Conservation (phyloP, 2,329 filamentous ascomycete species). For the Penicillium janthinellum region DNA sequence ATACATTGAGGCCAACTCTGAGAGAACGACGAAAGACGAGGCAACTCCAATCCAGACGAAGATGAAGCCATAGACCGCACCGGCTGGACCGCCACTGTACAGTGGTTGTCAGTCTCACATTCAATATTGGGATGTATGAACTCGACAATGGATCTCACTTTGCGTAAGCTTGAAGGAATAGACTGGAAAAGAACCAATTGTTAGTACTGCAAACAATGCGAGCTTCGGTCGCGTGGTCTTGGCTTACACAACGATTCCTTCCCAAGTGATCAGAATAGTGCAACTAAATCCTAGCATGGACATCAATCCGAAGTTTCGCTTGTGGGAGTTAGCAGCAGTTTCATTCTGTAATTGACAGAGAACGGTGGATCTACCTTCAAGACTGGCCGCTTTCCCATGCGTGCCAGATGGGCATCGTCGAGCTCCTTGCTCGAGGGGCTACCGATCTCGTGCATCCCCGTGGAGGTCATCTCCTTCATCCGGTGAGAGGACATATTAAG, state of each 20-base stretch:
- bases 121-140: neutral
- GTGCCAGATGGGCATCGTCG: slow-evolving; percentile 50
- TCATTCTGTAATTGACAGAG: too few species aligned
- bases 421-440: slow-evolving; percentile 22
- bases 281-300: slow-evolving; percentile 46
- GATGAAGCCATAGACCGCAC: slow-evolving; percentile 37
- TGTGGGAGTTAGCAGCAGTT: neutral
- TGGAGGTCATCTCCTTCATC: slow-evolving; percentile 15
- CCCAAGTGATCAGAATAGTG: slow-evolving; percentile 46
- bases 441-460: slow-evolving; percentile 17
- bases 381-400: slow-evolving; percentile 55
- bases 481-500: slow-evolving; percentile 14
- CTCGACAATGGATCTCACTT: slow-evolving; percentile 19
- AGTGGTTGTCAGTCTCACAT: slow-evolving; percentile 2
- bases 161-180: slow-evolving; percentile 22
- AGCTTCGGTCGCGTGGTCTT: neutral
- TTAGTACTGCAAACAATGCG: neutral
- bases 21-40: slow-evolving; percentile 30
- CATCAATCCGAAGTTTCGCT: slow-evolving; percentile 46
- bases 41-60: slow-evolving; percentile 37
- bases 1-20: slow-evolving; percentile 40
- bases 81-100: slow-evolving; percentile 36
- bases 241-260: slow-evolving; percentile 41
- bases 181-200: slow-evolving; percentile 7
- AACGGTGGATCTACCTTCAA: slow-evolving; percentile 37